A percentile compares a stretch with the other conserved stretches of the same genome.
Evolutionary conservation across 2,329 filamentous ascomycete genomes (phyloP).

Genomic region (Fusarium graminum): DNA sequence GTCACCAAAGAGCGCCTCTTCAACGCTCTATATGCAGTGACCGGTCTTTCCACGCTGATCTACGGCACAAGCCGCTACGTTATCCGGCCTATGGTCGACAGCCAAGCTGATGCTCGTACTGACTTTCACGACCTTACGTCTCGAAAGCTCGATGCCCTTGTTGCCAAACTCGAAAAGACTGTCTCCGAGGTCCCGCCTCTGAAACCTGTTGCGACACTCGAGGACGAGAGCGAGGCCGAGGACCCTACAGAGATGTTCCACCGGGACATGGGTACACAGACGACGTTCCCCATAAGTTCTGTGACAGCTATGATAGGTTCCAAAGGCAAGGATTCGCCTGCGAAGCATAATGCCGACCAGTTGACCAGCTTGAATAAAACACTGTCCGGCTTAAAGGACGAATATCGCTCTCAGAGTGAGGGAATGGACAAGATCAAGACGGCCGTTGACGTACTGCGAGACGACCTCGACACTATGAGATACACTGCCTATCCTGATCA

Average conservation of each 20-base stretch:
- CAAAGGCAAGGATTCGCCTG: constrained; percentile 44
- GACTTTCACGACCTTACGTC: constrained; percentile 66
- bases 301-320: constrained; percentile 28
- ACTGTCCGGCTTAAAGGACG: constrained; percentile 59
- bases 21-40: constrained; percentile 70
- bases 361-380: constrained; percentile 60
- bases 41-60: constrained; percentile 70
- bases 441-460: constrained; percentile 69
- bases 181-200: constrained; percentile 72
- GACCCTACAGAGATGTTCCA: constrained; percentile 85
- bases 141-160: constrained; percentile 60
- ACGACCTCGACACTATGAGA: constrained; percentile 74
- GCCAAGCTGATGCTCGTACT: constrained; percentile 64
- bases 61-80: constrained; percentile 80
- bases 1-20: constrained; percentile 71
- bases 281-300: constrained; percentile 59
- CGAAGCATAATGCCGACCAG: constrained; percentile 58
- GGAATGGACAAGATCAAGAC: constrained; percentile 65
- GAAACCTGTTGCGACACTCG: constrained; percentile 44
- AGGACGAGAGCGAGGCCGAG: constrained; percentile 62
- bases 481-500: constrained; percentile 59
- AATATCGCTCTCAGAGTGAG: constrained; percentile 60
- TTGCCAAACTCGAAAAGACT: constrained; percentile 65
- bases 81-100: constrained; percentile 71
- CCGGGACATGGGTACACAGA: constrained; percentile 84